These are phyloP conservation scores for Penicillium sp. DNA, from an alignment of 2,329 filamentous ascomycete genomes.

Conservation along the genomic window DNA sequence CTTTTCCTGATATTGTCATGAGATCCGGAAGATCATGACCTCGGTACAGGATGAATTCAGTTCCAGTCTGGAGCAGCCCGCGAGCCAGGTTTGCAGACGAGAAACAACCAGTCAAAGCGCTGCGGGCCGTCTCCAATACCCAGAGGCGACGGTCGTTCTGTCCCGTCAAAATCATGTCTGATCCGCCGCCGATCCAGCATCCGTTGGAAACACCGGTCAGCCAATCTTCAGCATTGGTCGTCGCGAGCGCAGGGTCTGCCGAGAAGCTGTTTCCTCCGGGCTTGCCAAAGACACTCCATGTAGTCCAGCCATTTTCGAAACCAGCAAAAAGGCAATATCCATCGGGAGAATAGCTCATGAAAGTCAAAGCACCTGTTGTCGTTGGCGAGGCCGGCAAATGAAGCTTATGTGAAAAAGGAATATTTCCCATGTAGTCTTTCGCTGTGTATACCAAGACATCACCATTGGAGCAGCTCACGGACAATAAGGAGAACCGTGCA, in stretches of 20 bases:
- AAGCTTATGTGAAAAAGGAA: constrained; percentile 81
- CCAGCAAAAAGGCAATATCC: constrained; percentile 95
- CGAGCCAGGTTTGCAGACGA: constrained; percentile 87
- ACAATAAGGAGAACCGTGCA: constrained; percentile 89
- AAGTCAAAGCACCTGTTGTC: constrained; percentile 70
- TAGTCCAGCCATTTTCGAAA: constrained; percentile 89
- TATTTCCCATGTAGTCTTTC: constrained; percentile 89
- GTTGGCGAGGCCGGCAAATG: constrained; percentile 66
- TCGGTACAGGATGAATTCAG: constrained; percentile 86
- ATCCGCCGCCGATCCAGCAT: constrained; percentile 84
- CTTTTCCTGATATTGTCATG: constrained; percentile 87
- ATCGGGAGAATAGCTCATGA: constrained; percentile 85
- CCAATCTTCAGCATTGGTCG: constrained; percentile 77
- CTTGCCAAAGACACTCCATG: constrained; percentile 97
- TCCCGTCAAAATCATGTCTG: constrained; percentile 76
- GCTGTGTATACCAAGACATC: constrained; percentile 87
- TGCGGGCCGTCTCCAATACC: constrained; percentile 88
- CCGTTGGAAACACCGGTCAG: constrained; percentile 75
- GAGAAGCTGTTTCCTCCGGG: constrained; percentile 81
- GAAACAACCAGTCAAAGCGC: constrained; percentile 89
- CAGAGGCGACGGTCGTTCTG: constrained; percentile 76
- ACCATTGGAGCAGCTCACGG: constrained; percentile 78
- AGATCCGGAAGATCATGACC: constrained; percentile 90
- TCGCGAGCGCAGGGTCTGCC: constrained; percentile 64
- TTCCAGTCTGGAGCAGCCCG: constrained; percentile 84